A percentile compares a stretch with the other conserved stretches of the same genome.
Evolutionary conservation across 768 basidiomycete species (phyloP).

Genomic region (Galerina sulciceps): DNA sequence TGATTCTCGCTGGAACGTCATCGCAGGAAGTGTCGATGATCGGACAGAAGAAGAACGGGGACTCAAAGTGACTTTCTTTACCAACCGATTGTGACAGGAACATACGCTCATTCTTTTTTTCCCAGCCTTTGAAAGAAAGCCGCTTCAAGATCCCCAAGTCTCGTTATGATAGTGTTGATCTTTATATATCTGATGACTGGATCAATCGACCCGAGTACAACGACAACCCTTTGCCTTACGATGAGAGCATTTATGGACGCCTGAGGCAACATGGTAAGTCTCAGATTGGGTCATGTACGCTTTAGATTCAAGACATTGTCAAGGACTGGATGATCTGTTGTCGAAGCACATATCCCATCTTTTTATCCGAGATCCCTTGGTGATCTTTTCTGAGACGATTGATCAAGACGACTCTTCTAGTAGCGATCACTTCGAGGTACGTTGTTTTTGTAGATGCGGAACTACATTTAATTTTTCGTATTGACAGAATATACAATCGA

Average conservation of each 20-base stretch:
- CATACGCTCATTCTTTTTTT: neutral
- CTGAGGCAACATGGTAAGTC: constrained; percentile 77
- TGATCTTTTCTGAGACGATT: constrained; percentile 92
- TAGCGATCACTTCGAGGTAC: constrained; percentile 95
- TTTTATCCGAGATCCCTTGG: constrained; percentile 97
- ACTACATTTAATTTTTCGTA: neutral
- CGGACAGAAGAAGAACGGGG: constrained; percentile 95
- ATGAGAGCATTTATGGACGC: constrained; percentile 73
- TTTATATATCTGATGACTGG: constrained; percentile 88
- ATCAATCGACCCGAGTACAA: constrained; percentile 94
- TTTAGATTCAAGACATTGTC: neutral
- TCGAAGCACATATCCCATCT: constrained; percentile 93
- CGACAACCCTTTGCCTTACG: constrained; percentile 81
- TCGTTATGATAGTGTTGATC: constrained; percentile 93
- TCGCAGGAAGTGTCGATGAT: constrained; percentile 98
- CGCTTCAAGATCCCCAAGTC: constrained; percentile 91
- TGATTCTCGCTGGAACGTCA: constrained; percentile 98
- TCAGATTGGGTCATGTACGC: neutral
- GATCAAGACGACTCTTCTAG: constrained; percentile 88
- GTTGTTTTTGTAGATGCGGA: constrained; percentile 3
- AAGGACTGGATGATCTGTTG: constrained; percentile 85
- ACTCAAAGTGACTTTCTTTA: constrained; percentile 56
- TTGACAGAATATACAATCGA: constrained; percentile 92
- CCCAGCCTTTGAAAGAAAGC: constrained; percentile 71
- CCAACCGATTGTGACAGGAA: neutral